A percentile compares a stretch with the other conserved stretches of the same genome.
These are phyloP conservation scores for Talaromyces rugulosus DNA, from an alignment of 2,329 filamentous ascomycete genomes.

Conservation along the genomic window DNA sequence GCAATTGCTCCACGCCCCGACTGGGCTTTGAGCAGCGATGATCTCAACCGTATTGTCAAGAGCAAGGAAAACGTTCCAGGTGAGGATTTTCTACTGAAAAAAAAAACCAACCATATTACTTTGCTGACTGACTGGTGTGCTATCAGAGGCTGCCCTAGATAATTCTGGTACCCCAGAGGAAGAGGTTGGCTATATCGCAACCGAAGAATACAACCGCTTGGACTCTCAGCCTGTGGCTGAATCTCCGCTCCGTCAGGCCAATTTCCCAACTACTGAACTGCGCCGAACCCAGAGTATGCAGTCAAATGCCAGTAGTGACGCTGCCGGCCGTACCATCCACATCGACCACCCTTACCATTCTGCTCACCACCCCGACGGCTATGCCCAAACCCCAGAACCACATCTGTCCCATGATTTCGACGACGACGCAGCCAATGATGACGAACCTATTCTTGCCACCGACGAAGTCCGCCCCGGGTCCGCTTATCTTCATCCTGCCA, in stretches of 20 bases:
- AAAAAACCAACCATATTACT: not conserved
- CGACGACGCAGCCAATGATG: slow-evolving; percentile 56
- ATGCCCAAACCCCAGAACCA: slow-evolving; percentile 44
- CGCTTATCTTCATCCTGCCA: slow-evolving; percentile 71
- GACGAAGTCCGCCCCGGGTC: slow-evolving; percentile 73
- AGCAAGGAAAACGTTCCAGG: slow-evolving; percentile 49
- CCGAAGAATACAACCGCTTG: slow-evolving; percentile 76
- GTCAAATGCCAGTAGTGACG: slow-evolving; percentile 15
- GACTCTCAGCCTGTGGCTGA: slow-evolving; percentile 46
- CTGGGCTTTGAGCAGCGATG: slow-evolving; percentile 82
- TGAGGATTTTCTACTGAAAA: slow-evolving; percentile 30
- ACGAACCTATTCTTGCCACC: slow-evolving; percentile 77
- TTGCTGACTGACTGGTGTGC: slow-evolving; percentile 9
- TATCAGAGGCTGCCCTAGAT: slow-evolving; percentile 54
- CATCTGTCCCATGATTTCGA: slow-evolving; percentile 37
- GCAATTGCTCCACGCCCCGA: slow-evolving; percentile 61
- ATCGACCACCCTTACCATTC: slow-evolving; percentile 62
- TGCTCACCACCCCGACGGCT: slow-evolving; percentile 44
- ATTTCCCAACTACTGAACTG: slow-evolving; percentile 48
- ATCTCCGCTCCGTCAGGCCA: slow-evolving; percentile 50
- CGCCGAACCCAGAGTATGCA: slow-evolving; percentile 16
- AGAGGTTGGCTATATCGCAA: slow-evolving; percentile 82
- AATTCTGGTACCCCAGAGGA: slow-evolving; percentile 77
- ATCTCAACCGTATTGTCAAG: slow-evolving; percentile 82
- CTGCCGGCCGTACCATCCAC: slow-evolving; percentile 58